Percentiles rank a stretch among this genome's conserved stretches.
These are phyloP conservation scores for Chlorociboria aeruginascens DNA, from an alignment of 495 filamentous ascomycete species.

Conservation along the genomic window DNA sequence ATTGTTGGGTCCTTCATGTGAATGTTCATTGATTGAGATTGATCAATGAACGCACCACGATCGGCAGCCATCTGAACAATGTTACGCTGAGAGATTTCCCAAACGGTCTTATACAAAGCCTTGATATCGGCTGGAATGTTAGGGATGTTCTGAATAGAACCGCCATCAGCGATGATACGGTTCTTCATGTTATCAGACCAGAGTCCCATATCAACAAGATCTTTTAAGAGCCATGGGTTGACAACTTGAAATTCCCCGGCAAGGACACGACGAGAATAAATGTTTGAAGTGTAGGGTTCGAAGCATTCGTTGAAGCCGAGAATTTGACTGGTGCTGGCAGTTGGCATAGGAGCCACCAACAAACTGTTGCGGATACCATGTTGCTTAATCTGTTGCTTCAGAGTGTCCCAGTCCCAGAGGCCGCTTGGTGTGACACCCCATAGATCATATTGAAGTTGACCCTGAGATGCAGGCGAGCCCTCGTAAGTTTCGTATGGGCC, in stretches of 20 bases:
- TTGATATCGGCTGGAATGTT: slow-evolving; percentile 96
- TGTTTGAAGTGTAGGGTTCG: slow-evolving; percentile 98
- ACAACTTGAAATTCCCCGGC: slow-evolving; percentile 99
- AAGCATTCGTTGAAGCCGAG: slow-evolving; percentile 99
- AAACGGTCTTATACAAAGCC: slow-evolving; percentile 96
- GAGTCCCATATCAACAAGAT: slow-evolving; percentile 91
- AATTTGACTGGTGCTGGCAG: slow-evolving; percentile 91
- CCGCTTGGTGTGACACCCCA: slow-evolving; percentile 88
- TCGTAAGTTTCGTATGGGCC: slow-evolving; percentile 84
- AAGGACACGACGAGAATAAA: slow-evolving; percentile 95
- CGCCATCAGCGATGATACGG: slow-evolving; percentile 93
- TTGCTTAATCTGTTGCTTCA: slow-evolving; percentile 85
- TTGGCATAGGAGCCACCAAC: slow-evolving; percentile 94
- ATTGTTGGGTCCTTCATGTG: slow-evolving; percentile 98
- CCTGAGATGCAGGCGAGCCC: slow-evolving; percentile 88
- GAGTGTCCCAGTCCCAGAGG: slow-evolving; percentile 88
- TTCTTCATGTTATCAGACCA: slow-evolving; percentile 99
- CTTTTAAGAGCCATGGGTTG: slow-evolving; percentile 97
- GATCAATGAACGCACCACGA: slow-evolving; percentile 95
- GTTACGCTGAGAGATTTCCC: slow-evolving; percentile 95
- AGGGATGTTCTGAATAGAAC: slow-evolving; percentile 90
- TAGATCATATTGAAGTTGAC: slow-evolving; percentile 97
- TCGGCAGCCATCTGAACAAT: slow-evolving; percentile 98
- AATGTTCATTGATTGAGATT: slow-evolving; percentile 97
- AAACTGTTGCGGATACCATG: slow-evolving; percentile 90